Conservation (phyloP, 257 asterid species). For the Solanum bukasovii region DNA sequence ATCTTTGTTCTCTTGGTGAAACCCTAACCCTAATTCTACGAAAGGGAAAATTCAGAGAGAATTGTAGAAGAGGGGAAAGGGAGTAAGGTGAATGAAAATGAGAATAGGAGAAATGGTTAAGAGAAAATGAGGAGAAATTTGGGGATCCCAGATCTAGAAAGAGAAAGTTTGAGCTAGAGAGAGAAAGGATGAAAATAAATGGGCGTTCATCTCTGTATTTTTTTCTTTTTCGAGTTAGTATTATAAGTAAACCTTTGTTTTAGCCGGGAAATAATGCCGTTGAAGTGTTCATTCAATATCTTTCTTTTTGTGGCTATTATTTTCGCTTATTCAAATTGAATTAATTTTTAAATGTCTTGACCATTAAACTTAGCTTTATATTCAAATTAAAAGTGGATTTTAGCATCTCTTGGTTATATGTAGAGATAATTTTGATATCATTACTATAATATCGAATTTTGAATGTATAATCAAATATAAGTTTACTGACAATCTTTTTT, state of each 20-base stretch:
- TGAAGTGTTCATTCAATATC: conserved; percentile 15
- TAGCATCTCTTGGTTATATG: neutral
- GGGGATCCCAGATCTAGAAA: conserved; percentile 8
- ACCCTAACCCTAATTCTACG: conserved; percentile 26
- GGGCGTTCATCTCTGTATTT: neutral
- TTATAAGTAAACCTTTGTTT: neutral
- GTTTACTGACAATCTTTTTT: fast-evolving
- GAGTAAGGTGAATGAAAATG: neutral
- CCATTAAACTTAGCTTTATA: neutral
- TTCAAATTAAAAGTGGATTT: neutral
- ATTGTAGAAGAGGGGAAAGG: neutral
- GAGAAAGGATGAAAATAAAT: neutral
- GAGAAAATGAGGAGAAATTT: neutral
- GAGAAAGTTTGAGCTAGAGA: neutral
- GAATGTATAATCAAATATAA: neutral
- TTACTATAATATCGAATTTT: neutral
- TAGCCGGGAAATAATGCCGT: conserved; percentile 40
- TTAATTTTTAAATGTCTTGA: neutral
- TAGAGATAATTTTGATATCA: too few relatives aligned
- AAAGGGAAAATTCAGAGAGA: neutral
- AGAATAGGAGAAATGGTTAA: neutral
- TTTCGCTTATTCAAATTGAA: too few relatives aligned
- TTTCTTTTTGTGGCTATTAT: neutral
- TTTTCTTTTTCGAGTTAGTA: neutral
- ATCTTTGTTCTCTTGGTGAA: neutral